Conservation (phyloP, 148 eudicot genomes). For the Chenopodium berlandieri region DNA sequence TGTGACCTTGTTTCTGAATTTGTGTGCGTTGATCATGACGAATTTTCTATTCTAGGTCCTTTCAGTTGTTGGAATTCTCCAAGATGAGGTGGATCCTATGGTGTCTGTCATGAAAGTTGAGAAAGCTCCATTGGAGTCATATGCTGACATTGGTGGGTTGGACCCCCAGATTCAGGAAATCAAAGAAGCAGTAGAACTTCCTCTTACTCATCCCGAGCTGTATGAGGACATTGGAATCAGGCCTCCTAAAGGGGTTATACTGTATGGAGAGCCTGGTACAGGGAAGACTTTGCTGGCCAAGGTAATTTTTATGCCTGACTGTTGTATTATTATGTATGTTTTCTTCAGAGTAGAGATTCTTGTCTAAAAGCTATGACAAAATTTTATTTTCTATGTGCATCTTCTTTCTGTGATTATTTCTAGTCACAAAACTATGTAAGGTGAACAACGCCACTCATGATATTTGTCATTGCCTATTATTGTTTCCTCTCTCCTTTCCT, state of each 20-base stretch:
- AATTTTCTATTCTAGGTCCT: conserved; percentile 46
- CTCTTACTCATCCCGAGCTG: conserved; percentile 47
- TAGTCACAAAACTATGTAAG: background rate
- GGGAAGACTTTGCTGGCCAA: conserved; percentile 51
- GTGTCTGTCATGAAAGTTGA: conserved; percentile 97
- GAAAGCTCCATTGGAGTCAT: conserved; percentile 90
- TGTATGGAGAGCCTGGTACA: conserved; percentile 52
- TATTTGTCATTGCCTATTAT: too few species aligned
- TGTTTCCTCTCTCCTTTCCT: too few species aligned
- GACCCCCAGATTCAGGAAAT: conserved; percentile 97
- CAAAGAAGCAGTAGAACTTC: conserved; percentile 59
- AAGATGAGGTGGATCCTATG: conserved; percentile 96
- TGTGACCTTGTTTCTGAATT: background rate
- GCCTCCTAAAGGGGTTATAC: conserved; percentile 46
- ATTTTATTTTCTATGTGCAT: background rate
- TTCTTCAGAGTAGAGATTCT: background rate
- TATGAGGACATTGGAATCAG: conserved; percentile 46
- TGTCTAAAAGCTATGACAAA: background rate
- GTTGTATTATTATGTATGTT: background rate
- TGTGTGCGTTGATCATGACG: background rate
- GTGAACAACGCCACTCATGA: background rate
- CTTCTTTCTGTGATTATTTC: background rate
- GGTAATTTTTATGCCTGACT: conserved; percentile 16
- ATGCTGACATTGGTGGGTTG: conserved; percentile 91
- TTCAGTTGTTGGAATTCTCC: conserved; percentile 74